These are phyloP conservation scores for Pholiota conissans DNA, from an alignment of 768 basidiomycete species.

Conservation along the genomic window DNA sequence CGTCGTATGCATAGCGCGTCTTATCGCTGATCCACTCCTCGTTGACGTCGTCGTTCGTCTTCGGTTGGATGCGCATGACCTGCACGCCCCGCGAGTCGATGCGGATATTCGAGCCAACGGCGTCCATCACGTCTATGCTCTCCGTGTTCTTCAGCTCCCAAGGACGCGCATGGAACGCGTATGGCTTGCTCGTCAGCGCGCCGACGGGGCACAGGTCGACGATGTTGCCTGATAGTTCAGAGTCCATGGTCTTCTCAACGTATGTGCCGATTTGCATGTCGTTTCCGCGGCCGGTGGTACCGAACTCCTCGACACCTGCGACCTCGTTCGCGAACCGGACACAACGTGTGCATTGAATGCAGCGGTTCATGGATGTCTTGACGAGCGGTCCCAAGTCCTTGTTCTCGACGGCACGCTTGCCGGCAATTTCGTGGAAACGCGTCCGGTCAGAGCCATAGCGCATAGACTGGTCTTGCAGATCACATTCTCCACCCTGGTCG, in stretches of 20 bases:
- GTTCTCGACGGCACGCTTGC: slow-evolving; percentile 97
- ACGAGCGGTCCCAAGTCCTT: slow-evolving; percentile 98
- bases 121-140: slow-evolving; percentile 93
- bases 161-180: slow-evolving; percentile 94
- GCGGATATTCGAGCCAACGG: slow-evolving; percentile 94
- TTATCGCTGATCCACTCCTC: slow-evolving; percentile 99
- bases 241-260: slow-evolving; percentile 96
- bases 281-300: slow-evolving; percentile 96
- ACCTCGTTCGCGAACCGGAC: slow-evolving; percentile 99
- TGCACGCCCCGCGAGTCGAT: slow-evolving; percentile 93
- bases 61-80: slow-evolving; percentile 97
- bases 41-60: slow-evolving; percentile 96
- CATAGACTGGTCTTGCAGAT: slow-evolving; percentile 99
- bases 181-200: slow-evolving; percentile 96
- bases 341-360: slow-evolving; percentile 99
- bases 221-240: slow-evolving; percentile 96
- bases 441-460: slow-evolving; percentile 97
- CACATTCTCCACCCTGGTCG: slow-evolving; percentile 98
- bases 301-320: slow-evolving; percentile 96
- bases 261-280: slow-evolving; percentile 99
- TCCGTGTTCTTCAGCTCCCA: slow-evolving; percentile 99
- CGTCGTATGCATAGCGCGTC: slow-evolving; percentile 95
- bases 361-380: slow-evolving; percentile 98
- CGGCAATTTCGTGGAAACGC: slow-evolving; percentile 97
- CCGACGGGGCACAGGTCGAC: slow-evolving; percentile 98